Conservation (phyloP, 2,329 filamentous ascomycete genomes). For the Talaromyces sp. region DNA sequence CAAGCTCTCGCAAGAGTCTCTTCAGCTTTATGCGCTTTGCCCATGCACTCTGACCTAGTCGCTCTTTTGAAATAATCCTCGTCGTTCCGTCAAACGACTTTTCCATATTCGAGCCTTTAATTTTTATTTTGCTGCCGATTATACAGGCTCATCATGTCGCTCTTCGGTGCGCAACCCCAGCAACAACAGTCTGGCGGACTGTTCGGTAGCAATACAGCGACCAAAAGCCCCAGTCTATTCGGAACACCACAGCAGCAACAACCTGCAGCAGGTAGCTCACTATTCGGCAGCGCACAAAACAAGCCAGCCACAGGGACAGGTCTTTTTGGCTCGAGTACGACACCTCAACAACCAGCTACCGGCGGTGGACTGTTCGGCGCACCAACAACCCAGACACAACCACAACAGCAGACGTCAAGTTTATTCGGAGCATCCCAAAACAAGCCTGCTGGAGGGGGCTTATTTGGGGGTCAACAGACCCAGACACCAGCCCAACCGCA, state of each 20-base stretch:
- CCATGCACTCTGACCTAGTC: constrained; percentile 13
- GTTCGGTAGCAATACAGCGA: constrained; percentile 30
- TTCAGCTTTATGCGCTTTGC: constrained; percentile 1
- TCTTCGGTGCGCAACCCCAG: constrained; percentile 35
- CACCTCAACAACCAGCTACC: constrained; percentile 24
- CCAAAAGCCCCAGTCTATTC: constrained; percentile 39
- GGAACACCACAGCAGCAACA: constrained; percentile 31
- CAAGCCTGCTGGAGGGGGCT: constrained; percentile 23
- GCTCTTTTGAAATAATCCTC: constrained; percentile 7
- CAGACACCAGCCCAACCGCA: constrained; percentile 21
- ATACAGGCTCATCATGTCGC: constrained; percentile 34
- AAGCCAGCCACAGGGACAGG: constrained; percentile 25
- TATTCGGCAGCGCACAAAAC: constrained; percentile 34
- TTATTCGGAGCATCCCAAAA: constrained; percentile 25
- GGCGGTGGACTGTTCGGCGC: constrained; percentile 29
- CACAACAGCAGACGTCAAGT: constrained; percentile 27
- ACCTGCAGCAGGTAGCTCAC: constrained; percentile 32
- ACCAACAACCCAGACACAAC: constrained; percentile 27
- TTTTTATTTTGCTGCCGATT: not conserved
- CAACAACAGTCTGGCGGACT: constrained; percentile 32
- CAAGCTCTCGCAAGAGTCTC: constrained; percentile 7
- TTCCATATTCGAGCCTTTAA: not conserved
- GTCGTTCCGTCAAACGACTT: not conserved
- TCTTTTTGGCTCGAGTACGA: constrained; percentile 28
- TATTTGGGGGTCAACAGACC: constrained; percentile 28